A percentile compares a stretch with the other conserved stretches of the same genome.
phyloP scores from a whole-genome alignment of 805 yeast species.

The Candida pseudofarinosa region DNA sequence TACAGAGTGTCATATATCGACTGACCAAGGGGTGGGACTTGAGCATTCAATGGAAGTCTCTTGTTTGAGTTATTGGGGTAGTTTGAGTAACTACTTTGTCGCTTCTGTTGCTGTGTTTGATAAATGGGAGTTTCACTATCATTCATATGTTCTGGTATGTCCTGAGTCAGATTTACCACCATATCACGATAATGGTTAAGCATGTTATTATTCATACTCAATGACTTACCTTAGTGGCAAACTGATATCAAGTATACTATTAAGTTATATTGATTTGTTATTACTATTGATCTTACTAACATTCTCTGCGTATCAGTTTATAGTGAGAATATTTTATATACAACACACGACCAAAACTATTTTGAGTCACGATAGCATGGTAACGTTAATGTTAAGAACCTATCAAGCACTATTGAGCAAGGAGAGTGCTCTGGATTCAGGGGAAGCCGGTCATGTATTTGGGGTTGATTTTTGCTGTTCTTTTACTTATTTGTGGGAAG shows the following conservation, averaged over 20 bases:
- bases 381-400: neutral
- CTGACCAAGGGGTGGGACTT: conserved; percentile 9
- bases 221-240: conserved; percentile 1
- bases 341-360: neutral
- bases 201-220: conserved; percentile 7
- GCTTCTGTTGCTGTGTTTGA: conserved; percentile 27
- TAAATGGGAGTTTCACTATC: conserved; percentile 8
- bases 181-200: conserved; percentile 5
- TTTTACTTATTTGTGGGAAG: too few relatives aligned
- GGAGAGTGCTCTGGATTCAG: too few relatives aligned
- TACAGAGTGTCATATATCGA: neutral
- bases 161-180: conserved; percentile 4
- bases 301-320: conserved; percentile 1
- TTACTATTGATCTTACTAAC: conserved; percentile 1
- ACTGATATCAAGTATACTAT: neutral
- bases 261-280: neutral
- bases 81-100: conserved; percentile 37
- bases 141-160: conserved; percentile 2
- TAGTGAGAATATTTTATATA: conserved; percentile 1
- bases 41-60: conserved; percentile 24
- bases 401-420: too few relatives aligned
- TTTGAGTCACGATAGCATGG: neutral
- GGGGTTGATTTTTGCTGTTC: too few relatives aligned
- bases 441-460: too few relatives aligned
- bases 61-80: conserved; percentile 32